These are phyloP conservation scores for Metschnikowia proteae DNA, from an alignment of 805 yeast species.

Conservation along the genomic window DNA sequence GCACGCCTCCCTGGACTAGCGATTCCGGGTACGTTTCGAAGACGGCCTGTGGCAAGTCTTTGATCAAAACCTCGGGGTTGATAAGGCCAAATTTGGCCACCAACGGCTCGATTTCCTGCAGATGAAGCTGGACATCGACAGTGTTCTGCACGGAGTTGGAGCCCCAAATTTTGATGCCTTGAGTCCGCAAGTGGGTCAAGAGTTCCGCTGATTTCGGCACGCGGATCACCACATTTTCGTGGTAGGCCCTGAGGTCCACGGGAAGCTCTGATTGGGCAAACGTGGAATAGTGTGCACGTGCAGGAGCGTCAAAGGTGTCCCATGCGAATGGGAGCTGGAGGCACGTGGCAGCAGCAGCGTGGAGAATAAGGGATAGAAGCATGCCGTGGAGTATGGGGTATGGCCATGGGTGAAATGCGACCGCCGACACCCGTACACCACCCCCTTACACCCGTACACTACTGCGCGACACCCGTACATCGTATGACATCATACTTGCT, in stretches of 20 bases:
- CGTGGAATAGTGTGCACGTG: constrained; percentile 29
- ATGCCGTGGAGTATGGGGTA: constrained; percentile 1
- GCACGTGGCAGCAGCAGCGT: constrained; percentile 6
- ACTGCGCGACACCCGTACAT: background rate
- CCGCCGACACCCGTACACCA: constrained; percentile 9
- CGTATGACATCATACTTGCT: background rate
- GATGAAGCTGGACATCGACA: constrained; percentile 43
- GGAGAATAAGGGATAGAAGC: constrained; percentile 3
- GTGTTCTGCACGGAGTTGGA: constrained; percentile 34
- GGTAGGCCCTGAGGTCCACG: constrained; percentile 39
- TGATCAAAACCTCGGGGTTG: constrained; percentile 42
- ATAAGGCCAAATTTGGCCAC: constrained; percentile 18
- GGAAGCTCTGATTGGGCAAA: constrained; percentile 30
- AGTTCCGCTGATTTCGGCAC: constrained; percentile 26
- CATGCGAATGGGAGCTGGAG: constrained; percentile 14
- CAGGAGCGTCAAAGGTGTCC: background rate
- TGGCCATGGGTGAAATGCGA: background rate
- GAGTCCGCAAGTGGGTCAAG: constrained; percentile 16
- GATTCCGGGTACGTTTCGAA: constrained; percentile 50
- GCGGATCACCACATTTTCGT: constrained; percentile 44
- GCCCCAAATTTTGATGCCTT: constrained; percentile 47
- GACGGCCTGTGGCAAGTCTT: constrained; percentile 55
- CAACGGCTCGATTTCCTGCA: constrained; percentile 14
- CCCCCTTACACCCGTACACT: background rate
- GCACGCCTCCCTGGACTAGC: constrained; percentile 2